A percentile compares a stretch with the other conserved stretches of the same genome.
Conservation (phyloP, 2,329 filamentous ascomycete species). For the Arthrobotrys megalospora region DNA sequence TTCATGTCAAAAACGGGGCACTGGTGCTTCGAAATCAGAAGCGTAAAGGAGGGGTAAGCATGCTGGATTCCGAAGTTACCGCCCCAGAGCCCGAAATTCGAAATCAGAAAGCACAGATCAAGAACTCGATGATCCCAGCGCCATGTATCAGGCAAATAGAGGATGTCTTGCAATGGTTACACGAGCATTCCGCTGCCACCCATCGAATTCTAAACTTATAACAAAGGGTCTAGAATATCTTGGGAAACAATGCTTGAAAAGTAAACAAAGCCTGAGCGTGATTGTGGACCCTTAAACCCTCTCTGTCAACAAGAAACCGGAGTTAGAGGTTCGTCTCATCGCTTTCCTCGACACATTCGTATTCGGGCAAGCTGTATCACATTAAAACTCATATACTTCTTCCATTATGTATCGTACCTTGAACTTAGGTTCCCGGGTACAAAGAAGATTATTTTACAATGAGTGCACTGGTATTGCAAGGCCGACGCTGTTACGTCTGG, state of each 20-base stretch:
- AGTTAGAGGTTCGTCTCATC: slow-evolving; percentile 6
- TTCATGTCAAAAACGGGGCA: slow-evolving; percentile 33
- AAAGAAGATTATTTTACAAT: not conserved
- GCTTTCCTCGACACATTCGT: not conserved
- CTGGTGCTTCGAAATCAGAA: slow-evolving; percentile 9
- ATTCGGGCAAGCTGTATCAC: not conserved
- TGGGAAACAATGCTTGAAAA: not conserved
- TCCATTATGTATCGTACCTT: not conserved
- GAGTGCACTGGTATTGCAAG: not conserved
- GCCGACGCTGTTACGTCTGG: not conserved
- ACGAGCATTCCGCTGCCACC: slow-evolving; percentile 15
- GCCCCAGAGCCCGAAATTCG: not conserved
- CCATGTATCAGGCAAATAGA: slow-evolving; percentile 29
- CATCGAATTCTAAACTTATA: not conserved
- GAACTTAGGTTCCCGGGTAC: not conserved
- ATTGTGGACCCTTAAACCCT: not conserved
- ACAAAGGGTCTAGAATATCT: slow-evolving; percentile 5
- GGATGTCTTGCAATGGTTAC: slow-evolving; percentile 39
- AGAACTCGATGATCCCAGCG: slow-evolving; percentile 8
- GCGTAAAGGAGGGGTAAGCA: not conserved
- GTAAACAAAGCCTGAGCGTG: not conserved
- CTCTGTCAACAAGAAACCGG: slow-evolving; percentile 1
- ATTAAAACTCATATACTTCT: slow-evolving; percentile 10
- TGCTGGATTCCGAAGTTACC: not conserved
- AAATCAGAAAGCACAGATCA: not conserved